Base-by-base conservation (phyloP, 139 green algal genomes). In the Cymbomonas tetramitiformis region DNA sequence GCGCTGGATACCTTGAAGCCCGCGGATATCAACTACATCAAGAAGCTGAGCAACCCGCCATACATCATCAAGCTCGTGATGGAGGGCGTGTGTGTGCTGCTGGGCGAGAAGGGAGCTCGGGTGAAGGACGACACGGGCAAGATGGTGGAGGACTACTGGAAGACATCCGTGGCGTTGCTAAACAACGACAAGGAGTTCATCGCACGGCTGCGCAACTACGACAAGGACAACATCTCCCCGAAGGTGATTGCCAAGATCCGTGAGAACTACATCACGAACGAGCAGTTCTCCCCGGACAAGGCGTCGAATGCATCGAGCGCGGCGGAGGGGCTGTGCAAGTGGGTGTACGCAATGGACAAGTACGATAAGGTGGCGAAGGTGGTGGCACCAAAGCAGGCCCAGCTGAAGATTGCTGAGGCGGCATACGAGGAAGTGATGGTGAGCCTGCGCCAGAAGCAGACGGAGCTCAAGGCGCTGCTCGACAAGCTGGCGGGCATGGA, bases 121-220 rank as follows among this genome's bases (percentile, higher is more conserved):
- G 43, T 67, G 19, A 10, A 34, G 12, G 62, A 64, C 30, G 15
- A 53, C 32, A 69, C 52, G 9, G 79, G 77, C 3, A 77, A 81
- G 53, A 90, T 85, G 77, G 79, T 88, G 18, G 72, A 86, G 18
- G 82, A 87, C 67, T 90, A 83, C 72, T 90, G 82, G 82, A 77
- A 56, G 0, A 62, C 74, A 25, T 71, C 58, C 34, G 73, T 70
- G 40, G 59, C 56, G 7, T 46, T 83, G 51, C 51, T 82, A 29
- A 38, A 41, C 4, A 64, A 79, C 25, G 60, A 69, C 36, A n/a
- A n/a, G n/a, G 58, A 76, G 49, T 83, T 83, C 61, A 60, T 82
- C 40, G 28, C 51, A 36, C 53, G 25, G 9, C 58, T 82, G 18
- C 69, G 74, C 24, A 41, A 68, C 28, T 83, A 71, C 57, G 66